These are phyloP conservation scores for Trametes gibbosa DNA, from an alignment of 768 basidiomycete species.

Conservation along the genomic window DNA sequence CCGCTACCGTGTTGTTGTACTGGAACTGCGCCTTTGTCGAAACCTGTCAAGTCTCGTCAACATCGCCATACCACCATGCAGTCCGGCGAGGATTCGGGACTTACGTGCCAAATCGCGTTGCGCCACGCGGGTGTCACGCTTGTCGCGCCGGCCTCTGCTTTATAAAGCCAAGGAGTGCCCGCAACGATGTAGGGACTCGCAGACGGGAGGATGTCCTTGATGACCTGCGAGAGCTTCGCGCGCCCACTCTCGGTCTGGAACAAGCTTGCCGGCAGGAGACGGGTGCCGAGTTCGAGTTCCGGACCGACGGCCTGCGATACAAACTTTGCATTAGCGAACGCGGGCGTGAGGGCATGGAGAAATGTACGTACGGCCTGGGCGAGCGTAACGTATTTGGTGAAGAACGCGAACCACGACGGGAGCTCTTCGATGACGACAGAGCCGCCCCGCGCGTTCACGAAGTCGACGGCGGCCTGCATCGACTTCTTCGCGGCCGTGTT, in stretches of 20 bases:
- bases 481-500: constrained; percentile 38
- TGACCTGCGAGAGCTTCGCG: constrained; percentile 18
- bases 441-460: constrained; percentile 29
- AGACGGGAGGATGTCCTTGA: constrained; percentile 23
- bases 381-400: constrained; percentile 28
- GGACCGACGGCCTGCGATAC: constrained; percentile 23
- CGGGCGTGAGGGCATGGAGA: neutral
- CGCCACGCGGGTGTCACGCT: constrained; percentile 31
- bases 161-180: constrained; percentile 25
- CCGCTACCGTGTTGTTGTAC: neutral
- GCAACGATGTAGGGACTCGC: constrained; percentile 25
- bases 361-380: constrained; percentile 1
- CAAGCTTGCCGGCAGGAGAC: constrained; percentile 27
- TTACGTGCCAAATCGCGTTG: constrained; percentile 27
- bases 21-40: constrained; percentile 6
- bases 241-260: constrained; percentile 27
- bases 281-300: constrained; percentile 25
- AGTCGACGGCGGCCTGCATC: constrained; percentile 33
- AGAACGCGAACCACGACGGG: constrained; percentile 28
- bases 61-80: neutral
- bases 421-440: constrained; percentile 29
- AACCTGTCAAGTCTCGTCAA: constrained; percentile 12
- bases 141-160: constrained; percentile 18
- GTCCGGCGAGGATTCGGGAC: neutral
- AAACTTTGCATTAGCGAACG: neutral